Evolutionary conservation across 768 basidiomycete species (phyloP).

Genomic region (Hemileccinum impolitum): DNA sequence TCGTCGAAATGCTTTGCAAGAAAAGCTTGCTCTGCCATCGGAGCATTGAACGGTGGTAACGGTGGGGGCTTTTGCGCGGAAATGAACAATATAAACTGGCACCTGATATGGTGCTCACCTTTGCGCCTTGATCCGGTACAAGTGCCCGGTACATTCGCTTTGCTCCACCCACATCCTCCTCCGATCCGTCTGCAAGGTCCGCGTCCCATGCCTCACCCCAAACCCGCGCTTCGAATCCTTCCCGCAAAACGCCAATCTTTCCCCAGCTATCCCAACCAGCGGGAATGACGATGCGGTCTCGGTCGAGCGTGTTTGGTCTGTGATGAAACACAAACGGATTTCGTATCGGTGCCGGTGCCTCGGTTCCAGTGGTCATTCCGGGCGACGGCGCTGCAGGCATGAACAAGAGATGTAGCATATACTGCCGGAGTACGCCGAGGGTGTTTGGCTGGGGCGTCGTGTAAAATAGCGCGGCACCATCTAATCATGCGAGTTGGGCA

Average conservation of each 20-base stretch:
- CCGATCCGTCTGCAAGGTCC: conserved; percentile 53
- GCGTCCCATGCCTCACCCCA: conserved; percentile 81
- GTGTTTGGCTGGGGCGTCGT: conserved; percentile 80
- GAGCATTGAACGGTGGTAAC: conserved; percentile 73
- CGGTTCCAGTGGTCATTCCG: conserved; percentile 29
- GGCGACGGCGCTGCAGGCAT: conserved; percentile 57
- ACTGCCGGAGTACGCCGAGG: conserved; percentile 72
- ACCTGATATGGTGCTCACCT: conserved; percentile 42
- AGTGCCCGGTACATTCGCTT: conserved; percentile 65
- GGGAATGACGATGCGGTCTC: conserved; percentile 89
- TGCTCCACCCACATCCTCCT: conserved; percentile 49
- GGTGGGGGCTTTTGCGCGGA: conserved; percentile 49
- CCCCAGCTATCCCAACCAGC: conserved; percentile 99
- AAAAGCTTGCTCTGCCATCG: conserved; percentile 87
- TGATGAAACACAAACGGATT: conserved; percentile 86
- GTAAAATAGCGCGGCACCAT: conserved; percentile 91
- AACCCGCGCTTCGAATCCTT: conserved; percentile 82
- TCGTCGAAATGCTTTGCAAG: conserved; percentile 89
- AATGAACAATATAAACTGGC: not conserved
- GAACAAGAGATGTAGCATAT: conserved; percentile 71
- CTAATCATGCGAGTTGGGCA: conserved; percentile 39
- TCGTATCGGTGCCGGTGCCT: conserved; percentile 49
- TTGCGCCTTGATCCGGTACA: conserved; percentile 72
- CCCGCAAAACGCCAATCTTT: conserved; percentile 85
- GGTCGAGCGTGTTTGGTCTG: conserved; percentile 88